Evolutionary conservation across 129 eudicot genomes (phyloP).

Genomic region (Ambrosia trifida): DNA sequence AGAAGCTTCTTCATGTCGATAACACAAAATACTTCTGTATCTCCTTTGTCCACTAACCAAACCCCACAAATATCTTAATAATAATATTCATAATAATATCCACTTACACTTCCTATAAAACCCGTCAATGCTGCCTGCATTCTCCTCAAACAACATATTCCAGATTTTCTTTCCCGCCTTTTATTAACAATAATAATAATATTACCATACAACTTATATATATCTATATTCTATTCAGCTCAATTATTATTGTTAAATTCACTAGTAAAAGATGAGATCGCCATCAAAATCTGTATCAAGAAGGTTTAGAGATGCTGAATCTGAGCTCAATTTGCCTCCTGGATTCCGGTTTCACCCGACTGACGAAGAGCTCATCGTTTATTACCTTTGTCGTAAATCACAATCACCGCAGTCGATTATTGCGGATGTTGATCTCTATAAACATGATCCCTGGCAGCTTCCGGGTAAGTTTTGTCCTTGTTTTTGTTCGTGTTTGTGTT

Average conservation of each 20-base stretch:
- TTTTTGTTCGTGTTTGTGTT: too few species aligned
- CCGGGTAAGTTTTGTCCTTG: constrained; percentile 36
- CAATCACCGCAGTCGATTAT: constrained; percentile 27
- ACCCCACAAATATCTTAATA: too few species aligned
- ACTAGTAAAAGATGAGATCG: constrained; percentile 25
- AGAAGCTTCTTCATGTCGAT: neutral
- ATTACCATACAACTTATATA: too few species aligned
- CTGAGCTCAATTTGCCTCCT: constrained; percentile 37
- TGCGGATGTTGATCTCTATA: constrained; percentile 41
- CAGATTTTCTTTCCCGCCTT: too few species aligned
- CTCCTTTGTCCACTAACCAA: neutral
- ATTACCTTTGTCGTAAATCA: constrained; percentile 30
- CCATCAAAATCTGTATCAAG: constrained; percentile 15
- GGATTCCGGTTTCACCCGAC: constrained; percentile 47
- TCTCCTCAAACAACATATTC: too few species aligned
- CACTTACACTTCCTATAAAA: neutral
- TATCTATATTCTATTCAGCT: too few species aligned
- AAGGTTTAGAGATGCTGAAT: constrained; percentile 29
- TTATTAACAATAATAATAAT: too few species aligned
- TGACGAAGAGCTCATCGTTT: constrained; percentile 36
- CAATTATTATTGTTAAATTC: neutral
- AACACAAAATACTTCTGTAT: neutral
- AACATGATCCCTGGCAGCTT: constrained; percentile 40
- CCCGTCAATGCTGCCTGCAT: neutral
- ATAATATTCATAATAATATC: too few species aligned